Base-by-base conservation (phyloP, 306 rosid genomes). In the Senna siamea region DNA sequence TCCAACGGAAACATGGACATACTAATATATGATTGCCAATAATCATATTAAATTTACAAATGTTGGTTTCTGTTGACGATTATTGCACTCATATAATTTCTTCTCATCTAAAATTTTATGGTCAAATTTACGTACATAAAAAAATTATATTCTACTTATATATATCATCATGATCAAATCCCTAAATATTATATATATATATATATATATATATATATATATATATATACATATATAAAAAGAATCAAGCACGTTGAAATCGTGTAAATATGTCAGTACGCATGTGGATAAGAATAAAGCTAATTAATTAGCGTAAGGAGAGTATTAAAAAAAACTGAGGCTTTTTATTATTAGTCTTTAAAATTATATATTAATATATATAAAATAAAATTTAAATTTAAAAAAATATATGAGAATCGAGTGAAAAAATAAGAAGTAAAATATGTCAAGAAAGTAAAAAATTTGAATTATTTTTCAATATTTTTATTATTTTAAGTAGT, bases 61-160 rank as follows among this genome's bases (percentile, higher is more conserved):
- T 60, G 32, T 19, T 40, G 69, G 50, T 46, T 63, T 38, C 38
- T 38, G 51, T 63, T 63, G 52, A 63, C 51, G 10, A 40, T 40
- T 19, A 62, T 63, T 38, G 10, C 0, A 18, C 23, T 63, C 26
- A 18, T 10, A 18, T 62, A 11, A 4, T 10, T 63, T 63, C 34
- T 4, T 63, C 50, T 37, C 18, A 62, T 62, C 50, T 37, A 38
- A 17, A 62, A 38, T 5, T 23, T 10, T 55, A 23, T 55, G 4
- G 17, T 28, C 61, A 23, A 23, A 22, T 22, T 55, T 6, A 11
- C 8, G 7, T 32, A 51, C 22, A 51, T 7, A 51, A 51, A 17
- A 17, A 5, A 7, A 51, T n/a, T 5, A 17, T 51, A 17, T 51
- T 51, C 23, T 2, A 51, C 56, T n/a, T n/a, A n/a, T n/a, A 51